Conservation (phyloP, 2,329 filamentous ascomycete species). For the Fusarium sp. region DNA sequence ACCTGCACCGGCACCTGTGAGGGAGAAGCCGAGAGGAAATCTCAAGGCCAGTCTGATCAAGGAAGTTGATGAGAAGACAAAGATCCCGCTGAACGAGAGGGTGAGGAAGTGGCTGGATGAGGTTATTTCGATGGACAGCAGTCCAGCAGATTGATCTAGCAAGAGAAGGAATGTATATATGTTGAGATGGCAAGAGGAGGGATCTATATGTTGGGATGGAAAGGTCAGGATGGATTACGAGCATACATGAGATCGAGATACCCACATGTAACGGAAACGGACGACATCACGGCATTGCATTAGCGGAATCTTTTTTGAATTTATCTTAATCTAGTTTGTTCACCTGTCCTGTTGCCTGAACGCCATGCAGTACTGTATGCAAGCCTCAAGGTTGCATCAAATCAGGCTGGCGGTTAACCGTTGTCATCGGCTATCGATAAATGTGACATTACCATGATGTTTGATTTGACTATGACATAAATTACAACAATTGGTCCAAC, state of each 20-base stretch:
- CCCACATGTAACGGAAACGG: slow-evolving; percentile 25
- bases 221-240: slow-evolving; percentile 24
- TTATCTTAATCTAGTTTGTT: neutral
- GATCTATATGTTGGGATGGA: slow-evolving; percentile 13
- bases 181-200: slow-evolving; percentile 7
- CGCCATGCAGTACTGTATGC: slow-evolving; percentile 20
- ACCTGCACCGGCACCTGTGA: slow-evolving; percentile 2
- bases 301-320: slow-evolving; percentile 10
- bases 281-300: slow-evolving; percentile 4
- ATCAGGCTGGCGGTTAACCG: neutral
- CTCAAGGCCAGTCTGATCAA: slow-evolving; percentile 34
- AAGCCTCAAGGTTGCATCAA: neutral
- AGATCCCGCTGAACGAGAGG: slow-evolving; percentile 38
- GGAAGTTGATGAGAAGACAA: slow-evolving; percentile 39
- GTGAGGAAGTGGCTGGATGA: slow-evolving; percentile 41
- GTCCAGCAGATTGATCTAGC: neutral
- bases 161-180: slow-evolving; percentile 16
- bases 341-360: neutral
- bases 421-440: neutral
- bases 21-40: slow-evolving; percentile 9
- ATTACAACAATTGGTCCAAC: neutral
- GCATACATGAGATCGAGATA: slow-evolving; percentile 35
- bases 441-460: neutral
- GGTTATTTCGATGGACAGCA: slow-evolving; percentile 20
- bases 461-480: neutral